Conservation (phyloP, 2,329 filamentous ascomycete species). For the Chaetomiaceae sp. region DNA sequence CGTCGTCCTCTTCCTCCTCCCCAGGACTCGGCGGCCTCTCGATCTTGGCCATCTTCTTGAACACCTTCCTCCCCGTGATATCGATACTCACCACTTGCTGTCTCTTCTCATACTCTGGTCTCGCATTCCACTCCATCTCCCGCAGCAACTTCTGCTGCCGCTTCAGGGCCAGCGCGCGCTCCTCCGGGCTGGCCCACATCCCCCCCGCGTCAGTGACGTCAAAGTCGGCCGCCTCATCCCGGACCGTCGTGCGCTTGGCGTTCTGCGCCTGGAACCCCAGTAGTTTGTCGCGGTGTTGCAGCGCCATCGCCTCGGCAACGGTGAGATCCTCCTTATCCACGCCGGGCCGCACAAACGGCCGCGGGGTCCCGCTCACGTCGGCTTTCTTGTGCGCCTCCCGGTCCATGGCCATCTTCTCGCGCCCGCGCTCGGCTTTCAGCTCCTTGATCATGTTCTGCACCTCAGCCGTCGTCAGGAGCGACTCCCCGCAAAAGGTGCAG, state of each 20-base stretch:
- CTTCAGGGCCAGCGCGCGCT: slow-evolving; percentile 77
- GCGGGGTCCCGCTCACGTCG: slow-evolving; percentile 56
- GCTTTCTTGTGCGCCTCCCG: slow-evolving; percentile 63
- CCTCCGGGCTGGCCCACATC: slow-evolving; percentile 80
- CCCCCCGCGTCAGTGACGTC: slow-evolving; percentile 49
- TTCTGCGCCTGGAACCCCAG: slow-evolving; percentile 82
- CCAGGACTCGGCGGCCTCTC: slow-evolving; percentile 55
- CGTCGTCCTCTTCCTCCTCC: slow-evolving; percentile 33
- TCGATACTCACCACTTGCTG: slow-evolving; percentile 82
- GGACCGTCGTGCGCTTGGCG: slow-evolving; percentile 73
- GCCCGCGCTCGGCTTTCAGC: slow-evolving; percentile 77
- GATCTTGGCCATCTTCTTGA: slow-evolving; percentile 63
- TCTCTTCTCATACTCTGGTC: slow-evolving; percentile 85
- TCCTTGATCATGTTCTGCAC: slow-evolving; percentile 81
- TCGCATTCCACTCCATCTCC: slow-evolving; percentile 81
- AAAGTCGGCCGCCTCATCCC: slow-evolving; percentile 73
- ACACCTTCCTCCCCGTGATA: slow-evolving; percentile 69
- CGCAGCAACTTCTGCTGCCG: slow-evolving; percentile 77
- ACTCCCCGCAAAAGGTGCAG: slow-evolving; percentile 81
- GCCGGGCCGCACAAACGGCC: slow-evolving; percentile 50
- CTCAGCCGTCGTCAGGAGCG: slow-evolving; percentile 67
- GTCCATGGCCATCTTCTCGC: slow-evolving; percentile 79
- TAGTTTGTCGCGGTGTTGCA: slow-evolving; percentile 74
- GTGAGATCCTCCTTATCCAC: slow-evolving; percentile 31
- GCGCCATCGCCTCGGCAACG: slow-evolving; percentile 63